Evolutionary conservation across 148 eudicot genomes (phyloP), one percentile per base, ranked within the genome.

Genomic region (Pouteria glomerata): DNA sequence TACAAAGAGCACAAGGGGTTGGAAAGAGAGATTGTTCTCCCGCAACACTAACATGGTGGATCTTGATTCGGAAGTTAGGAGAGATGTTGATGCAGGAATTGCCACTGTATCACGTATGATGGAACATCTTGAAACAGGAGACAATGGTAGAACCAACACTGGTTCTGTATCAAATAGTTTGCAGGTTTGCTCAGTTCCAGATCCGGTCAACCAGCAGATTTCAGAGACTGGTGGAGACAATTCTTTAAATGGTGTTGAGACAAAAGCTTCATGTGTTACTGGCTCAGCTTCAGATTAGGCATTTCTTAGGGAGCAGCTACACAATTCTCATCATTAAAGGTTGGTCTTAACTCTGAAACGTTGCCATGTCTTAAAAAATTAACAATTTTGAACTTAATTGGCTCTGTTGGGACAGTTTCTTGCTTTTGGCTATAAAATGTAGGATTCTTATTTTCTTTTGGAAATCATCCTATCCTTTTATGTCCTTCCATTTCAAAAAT

Each of bases 11-110:
- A 92, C 97, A 5, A 81, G 83, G 72, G 89, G 92, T 44, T 92
- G 97, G 98, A 94, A 91, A 79, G 98, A 94, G 80, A 89, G 84
- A 76, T 84, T 94, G 76, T 94, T 94, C 79, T 79, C 93, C 34
- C 98, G 97, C 61, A 94, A 84, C 80, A 80, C 76, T 74, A 76
- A 88, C 57, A 63, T 66, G 68, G 67, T 83, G 1, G 92, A 90
- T 67, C 78, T 72, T 69, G 85, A 79, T 42, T 72, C 98, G 73
- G 95, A 89, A 68, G 88, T 73, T 52, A 84, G 84, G 66, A 79
- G 88, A 73, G 95, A 87, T 73, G 80, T 77, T 53, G 79, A 85
- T 77, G 80, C 82, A 15, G 86, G 85, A 68, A 83, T 85, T 61
- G 89, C 90, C 3, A 82, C 89, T 47, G 85, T 88, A 42, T 83